Evolutionary conservation across 1,284 basidiomycete species (phyloP), one percentile per base, ranked within the genome.

Genomic region (Sanghuangporus baumii): DNA sequence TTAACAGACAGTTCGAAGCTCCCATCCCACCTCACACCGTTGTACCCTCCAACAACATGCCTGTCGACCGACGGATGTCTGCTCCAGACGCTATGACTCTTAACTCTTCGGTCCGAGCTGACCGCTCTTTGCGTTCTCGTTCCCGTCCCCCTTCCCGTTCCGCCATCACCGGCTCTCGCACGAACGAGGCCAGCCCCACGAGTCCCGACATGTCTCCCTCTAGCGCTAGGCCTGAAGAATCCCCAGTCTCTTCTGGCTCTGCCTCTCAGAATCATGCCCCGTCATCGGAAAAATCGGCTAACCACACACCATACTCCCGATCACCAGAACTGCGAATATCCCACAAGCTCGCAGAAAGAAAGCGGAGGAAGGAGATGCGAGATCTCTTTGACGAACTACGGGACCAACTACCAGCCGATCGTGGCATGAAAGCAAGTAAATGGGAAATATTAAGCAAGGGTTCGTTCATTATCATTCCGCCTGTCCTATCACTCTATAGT

Each of bases 401-500:
- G 62, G 94, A 96, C 74, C 87, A 92, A 68, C 78, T 98, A 38
- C 95, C 95, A 2, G 89, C 91, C 51, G 93, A 96, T 74, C 83
- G 93, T 61, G 93, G 92, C 40, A 91, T 94, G 87, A 96, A 97
- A 73, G 89, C 93, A 20, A 94, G 91, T 77, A 98, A 98, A 77
- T 97, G 94, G 95, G 94, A 97, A 77, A 96, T 96, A 63, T 77
- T 97, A 43, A 94, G 87, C 74, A 95, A 96, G 86, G 91, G 94
- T 92, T 68, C 67, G 52, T 52, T 64, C 48, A 51, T 47, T 51
- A 31, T 62, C 61, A 55, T 52, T 55, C 37, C 43, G 3, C 26
- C 3, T 31, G 26, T 31, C 48, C 34, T 14, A 62, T 55, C 55
- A 18, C 59, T 54, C 66, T 43, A 63, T 66, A 55, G 59, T 57